phyloP scores from a whole-genome alignment of 768 basidiomycete genomes.

The Candolleomyces aberdarensis region DNA sequence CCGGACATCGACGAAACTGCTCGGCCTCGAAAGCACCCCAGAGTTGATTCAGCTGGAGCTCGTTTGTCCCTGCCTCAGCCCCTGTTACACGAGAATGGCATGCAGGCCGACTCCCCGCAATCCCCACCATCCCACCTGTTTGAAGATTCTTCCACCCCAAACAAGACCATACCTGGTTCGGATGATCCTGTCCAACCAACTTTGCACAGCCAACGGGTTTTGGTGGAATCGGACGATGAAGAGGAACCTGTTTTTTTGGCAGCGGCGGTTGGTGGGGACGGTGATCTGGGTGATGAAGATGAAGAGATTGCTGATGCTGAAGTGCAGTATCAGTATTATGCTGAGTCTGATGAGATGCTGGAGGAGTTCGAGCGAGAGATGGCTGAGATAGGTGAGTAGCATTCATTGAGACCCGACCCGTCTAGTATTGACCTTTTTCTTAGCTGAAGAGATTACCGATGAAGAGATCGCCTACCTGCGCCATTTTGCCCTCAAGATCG shows the following conservation, averaged over 20 bases:
- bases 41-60: too few relatives aligned
- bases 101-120: too few relatives aligned
- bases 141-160: too few relatives aligned
- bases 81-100: too few relatives aligned
- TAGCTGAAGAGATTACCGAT: neutral
- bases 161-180: too few relatives aligned
- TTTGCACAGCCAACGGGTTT: neutral
- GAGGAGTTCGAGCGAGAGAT: neutral
- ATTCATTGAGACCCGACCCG: too few relatives aligned
- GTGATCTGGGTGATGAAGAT: neutral
- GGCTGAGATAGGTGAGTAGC: neutral
- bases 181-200: neutral
- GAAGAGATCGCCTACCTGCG: neutral
- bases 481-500: neutral
- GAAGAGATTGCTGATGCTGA: neutral
- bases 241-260: neutral
- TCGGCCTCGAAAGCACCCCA: too few relatives aligned
- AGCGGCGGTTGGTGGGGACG: neutral
- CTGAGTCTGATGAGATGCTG: neutral
- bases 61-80: too few relatives aligned
- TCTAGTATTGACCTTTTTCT: neutral
- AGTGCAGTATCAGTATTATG: neutral
- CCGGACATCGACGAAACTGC: too few relatives aligned
- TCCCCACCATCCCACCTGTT: too few relatives aligned
- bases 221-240: neutral